phyloP scores from a whole-genome alignment of 1,139 yeast genomes.

The Yamadazyma conglobata region DNA sequence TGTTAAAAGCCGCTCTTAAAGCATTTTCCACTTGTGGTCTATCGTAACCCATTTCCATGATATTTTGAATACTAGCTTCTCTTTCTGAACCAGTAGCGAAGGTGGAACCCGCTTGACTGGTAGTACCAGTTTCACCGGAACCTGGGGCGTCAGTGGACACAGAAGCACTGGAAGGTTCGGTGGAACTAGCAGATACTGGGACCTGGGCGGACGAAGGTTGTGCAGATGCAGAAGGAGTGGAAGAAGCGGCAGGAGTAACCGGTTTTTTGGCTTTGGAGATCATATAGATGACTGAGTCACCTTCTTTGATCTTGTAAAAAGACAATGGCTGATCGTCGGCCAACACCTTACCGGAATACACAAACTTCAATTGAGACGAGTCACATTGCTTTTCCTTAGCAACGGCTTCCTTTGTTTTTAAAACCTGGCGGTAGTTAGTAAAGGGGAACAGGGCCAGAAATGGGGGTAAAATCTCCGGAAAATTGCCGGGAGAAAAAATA shows the following conservation, averaged over 20 bases:
- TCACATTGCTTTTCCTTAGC: constrained; percentile 70
- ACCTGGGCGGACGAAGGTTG: constrained; percentile 19
- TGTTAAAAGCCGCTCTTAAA: constrained; percentile 90
- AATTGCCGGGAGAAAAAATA: background rate
- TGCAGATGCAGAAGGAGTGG: constrained; percentile 18
- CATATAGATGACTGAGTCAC: constrained; percentile 92
- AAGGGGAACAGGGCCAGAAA: background rate
- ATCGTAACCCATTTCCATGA: constrained; percentile 96
- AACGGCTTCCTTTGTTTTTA: constrained; percentile 68
- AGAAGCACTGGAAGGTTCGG: constrained; percentile 18
- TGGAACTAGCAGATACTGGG: constrained; percentile 17
- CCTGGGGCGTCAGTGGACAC: constrained; percentile 20
- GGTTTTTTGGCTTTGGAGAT: constrained; percentile 53
- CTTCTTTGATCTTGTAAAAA: constrained; percentile 75
- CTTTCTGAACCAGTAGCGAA: constrained; percentile 65
- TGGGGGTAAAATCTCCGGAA: background rate
- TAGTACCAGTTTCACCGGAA: constrained; percentile 15
- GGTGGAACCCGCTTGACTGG: constrained; percentile 37
- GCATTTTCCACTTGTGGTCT: constrained; percentile 87
- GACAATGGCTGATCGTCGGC: constrained; percentile 78
- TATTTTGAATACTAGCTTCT: constrained; percentile 68
- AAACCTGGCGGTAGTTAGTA: constrained; percentile 37
- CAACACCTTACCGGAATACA: constrained; percentile 87
- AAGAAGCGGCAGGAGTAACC: constrained; percentile 8
- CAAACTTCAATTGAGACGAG: constrained; percentile 75